A percentile compares a stretch with the other conserved stretches of the same genome.
These are phyloP conservation scores for Colletotrichum euphorbiae DNA, from an alignment of 2,329 filamentous ascomycete genomes.

Conservation along the genomic window DNA sequence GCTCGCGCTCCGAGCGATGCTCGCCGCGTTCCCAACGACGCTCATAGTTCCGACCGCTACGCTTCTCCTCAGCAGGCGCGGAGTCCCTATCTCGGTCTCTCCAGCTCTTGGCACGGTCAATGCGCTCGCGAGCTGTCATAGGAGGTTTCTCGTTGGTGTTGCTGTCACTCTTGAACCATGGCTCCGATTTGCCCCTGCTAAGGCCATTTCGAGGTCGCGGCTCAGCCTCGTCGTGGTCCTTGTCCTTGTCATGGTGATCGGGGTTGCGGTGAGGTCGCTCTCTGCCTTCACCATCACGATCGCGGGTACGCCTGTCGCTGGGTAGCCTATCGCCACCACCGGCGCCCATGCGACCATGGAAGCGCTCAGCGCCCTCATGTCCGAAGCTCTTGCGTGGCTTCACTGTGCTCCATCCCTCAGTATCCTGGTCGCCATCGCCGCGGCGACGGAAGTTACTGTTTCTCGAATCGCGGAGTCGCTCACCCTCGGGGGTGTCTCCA, in stretches of 20 bases:
- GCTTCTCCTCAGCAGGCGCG: slow-evolving; percentile 64
- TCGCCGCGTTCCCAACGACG: slow-evolving; percentile 69
- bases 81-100: slow-evolving; percentile 63
- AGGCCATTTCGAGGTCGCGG: slow-evolving; percentile 72
- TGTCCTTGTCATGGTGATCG: slow-evolving; percentile 65
- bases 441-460: slow-evolving; percentile 64
- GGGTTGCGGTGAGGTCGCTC: slow-evolving; percentile 61
- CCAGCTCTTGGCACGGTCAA: slow-evolving; percentile 71
- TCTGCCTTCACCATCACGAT: slow-evolving; percentile 67
- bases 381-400: slow-evolving; percentile 81
- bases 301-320: slow-evolving; percentile 59
- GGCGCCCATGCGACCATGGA: slow-evolving; percentile 73
- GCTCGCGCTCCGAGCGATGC: slow-evolving; percentile 78
- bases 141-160: slow-evolving; percentile 49
- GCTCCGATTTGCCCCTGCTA: slow-evolving; percentile 74
- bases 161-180: slow-evolving; percentile 77
- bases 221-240: slow-evolving; percentile 61
- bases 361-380: slow-evolving; percentile 77
- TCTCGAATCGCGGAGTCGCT: slow-evolving; percentile 62
- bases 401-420: slow-evolving; percentile 79
- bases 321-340: slow-evolving; percentile 57
- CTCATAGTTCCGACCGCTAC: slow-evolving; percentile 58
- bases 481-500: slow-evolving; percentile 62
- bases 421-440: slow-evolving; percentile 68
- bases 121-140: slow-evolving; percentile 62